These are phyloP conservation scores for Mucor lusitanicus DNA, from an alignment of 371 early-diverging fungal species.

Conservation along the genomic window DNA sequence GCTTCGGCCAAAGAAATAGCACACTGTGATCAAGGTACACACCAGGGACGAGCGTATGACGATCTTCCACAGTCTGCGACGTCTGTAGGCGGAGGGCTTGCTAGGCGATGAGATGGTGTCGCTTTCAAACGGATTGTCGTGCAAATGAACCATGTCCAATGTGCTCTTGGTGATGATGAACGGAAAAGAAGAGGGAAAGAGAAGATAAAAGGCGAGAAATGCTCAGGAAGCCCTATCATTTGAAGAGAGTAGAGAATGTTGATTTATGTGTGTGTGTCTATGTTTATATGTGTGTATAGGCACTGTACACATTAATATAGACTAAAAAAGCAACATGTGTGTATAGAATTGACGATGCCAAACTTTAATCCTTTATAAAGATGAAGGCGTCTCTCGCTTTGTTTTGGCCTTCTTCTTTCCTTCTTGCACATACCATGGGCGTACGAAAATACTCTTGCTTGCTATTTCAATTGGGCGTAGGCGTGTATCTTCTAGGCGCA, in stretches of 20 bases:
- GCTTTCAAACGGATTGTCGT: constrained; percentile 2
- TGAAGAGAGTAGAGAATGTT: not conserved
- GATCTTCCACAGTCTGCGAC: constrained; percentile 7
- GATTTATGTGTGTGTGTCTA: not conserved
- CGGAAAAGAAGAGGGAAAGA: not conserved
- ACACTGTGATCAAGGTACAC: not conserved
- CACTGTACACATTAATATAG: not conserved
- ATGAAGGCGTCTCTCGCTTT: not conserved
- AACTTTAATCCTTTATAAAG: not conserved
- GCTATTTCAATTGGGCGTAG: constrained; percentile 19
- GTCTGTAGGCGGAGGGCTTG: constrained; percentile 1
- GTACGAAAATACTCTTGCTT: constrained; percentile 25
- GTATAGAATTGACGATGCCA: not conserved
- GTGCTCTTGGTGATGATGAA: not conserved
- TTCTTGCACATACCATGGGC: constrained; percentile 16
- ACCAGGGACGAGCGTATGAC: not conserved
- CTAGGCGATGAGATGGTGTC: not conserved
- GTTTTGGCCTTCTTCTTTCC: constrained; percentile 10
- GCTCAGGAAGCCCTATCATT: not conserved
- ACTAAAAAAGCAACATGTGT: not conserved
- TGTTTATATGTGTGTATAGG: not conserved
- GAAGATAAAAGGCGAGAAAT: not conserved
- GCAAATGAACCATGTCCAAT: constrained; percentile 7
- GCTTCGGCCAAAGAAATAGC: constrained; percentile 11
- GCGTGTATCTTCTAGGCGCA: constrained; percentile 16